Evolutionary conservation across 306 rosid species (phyloP), one percentile per base, ranked within the genome.

Genomic region (Boehmeria nivea): DNA sequence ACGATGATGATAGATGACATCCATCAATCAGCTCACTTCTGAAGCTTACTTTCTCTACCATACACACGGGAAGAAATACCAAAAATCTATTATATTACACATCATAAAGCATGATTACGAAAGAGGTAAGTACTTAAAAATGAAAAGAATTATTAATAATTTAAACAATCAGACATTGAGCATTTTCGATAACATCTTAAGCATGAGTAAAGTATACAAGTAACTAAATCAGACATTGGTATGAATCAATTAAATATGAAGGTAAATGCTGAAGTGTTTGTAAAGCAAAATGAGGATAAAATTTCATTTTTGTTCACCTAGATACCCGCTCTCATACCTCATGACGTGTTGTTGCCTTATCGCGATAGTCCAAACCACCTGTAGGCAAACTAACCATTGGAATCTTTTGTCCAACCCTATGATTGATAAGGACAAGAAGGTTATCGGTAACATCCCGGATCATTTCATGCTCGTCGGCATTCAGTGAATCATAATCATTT

Each of bases 381-480:
- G 62, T 56, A 38, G 60, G 60, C 51, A 76, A 51, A 22, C 74
- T 66, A 43, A 54, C 61, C 51, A 61, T 45, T 49, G 77, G 65
- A 59, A 58, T 50, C 67, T 56, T 57, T 70, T 49, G 63, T 34
- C 59, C 67, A 23, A 51, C 38, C 58, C 20, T 43, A 54, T 59
- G 69, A 37, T 64, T 25, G 58, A 67, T 63, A 74, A 74, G 67
- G 43, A 20, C 61, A 63, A 43, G 65, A 50, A 82, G 76, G 57
- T 77, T 82, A 63, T 63, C 75, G 70, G 80, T 67, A 64, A 75
- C 77, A 53, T 68, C 72, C 44, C 34, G 68, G 60, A 82, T 54
- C 64, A 18, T 64, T 64, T 69, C 71, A 53, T 3, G 27, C 52
- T 68, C 76, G 49, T 76, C 64, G 22, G 67, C 76, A 43, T 59